phyloP scores from a whole-genome alignment of 352 stramenopile species.

The Globisporangium megalacanthum region DNA sequence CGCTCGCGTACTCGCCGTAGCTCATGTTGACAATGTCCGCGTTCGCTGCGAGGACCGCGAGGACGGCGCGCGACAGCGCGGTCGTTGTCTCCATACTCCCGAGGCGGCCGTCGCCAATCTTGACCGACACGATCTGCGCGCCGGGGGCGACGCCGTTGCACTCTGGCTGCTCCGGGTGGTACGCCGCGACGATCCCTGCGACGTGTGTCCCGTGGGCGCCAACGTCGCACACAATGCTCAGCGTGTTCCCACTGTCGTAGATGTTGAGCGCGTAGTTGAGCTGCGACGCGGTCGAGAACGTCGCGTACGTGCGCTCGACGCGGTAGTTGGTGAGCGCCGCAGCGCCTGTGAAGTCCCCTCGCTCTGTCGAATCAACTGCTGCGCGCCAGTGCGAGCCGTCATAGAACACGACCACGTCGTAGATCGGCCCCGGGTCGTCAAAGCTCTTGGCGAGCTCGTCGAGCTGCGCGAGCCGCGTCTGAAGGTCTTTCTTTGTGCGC shows the following conservation, averaged over 20 bases:
- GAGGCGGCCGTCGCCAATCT: conserved; percentile 94
- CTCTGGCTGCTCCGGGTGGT: conserved; percentile 80
- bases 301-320: conserved; percentile 74
- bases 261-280: conserved; percentile 95
- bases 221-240: conserved; percentile 92
- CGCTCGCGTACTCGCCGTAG: conserved; percentile 91
- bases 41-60: conserved; percentile 82
- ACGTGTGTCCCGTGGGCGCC: conserved; percentile 95
- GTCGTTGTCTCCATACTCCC: conserved; percentile 93
- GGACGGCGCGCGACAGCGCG: conserved; percentile 86
- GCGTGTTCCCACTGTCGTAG: conserved; percentile 90
- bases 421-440: conserved; percentile 90
- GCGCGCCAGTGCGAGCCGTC: conserved; percentile 77
- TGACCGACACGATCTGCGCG: conserved; percentile 91
- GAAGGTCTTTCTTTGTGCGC: conserved; percentile 76
- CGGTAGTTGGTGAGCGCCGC: conserved; percentile 72
- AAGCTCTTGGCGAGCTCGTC: conserved; percentile 69
- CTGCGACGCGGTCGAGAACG: conserved; percentile 87
- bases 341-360: conserved; percentile 74
- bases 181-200: conserved; percentile 91
- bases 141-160: conserved; percentile 92
- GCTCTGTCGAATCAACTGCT: conserved; percentile 81
- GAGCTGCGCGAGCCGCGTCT: conserved; percentile 65
- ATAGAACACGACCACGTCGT: conserved; percentile 90
- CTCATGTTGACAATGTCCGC: conserved; percentile 97